phyloP scores from a whole-genome alignment of 345 rosid genomes.

The Heritiera fomes region DNA sequence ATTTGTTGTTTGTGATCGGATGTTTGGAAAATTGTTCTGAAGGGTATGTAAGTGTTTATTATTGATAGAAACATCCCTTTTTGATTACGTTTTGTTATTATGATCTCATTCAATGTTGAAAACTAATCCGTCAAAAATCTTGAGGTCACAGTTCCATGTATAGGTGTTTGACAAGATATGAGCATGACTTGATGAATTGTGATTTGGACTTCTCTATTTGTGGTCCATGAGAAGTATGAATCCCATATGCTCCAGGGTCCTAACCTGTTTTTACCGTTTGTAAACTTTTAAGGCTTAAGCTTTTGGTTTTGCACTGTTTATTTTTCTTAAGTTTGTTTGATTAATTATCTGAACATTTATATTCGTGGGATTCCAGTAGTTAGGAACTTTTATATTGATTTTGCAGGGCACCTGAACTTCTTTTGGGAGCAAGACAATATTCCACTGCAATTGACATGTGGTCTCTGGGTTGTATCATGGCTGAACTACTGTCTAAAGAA shows the following conservation, averaged over 20 bases:
- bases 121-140: neutral
- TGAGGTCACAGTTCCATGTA: neutral
- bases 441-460: constrained; percentile 99
- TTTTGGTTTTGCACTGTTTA: neutral
- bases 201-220: constrained; percentile 46
- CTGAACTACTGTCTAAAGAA: constrained; percentile 82
- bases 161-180: neutral
- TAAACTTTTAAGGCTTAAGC: neutral
- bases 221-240: neutral
- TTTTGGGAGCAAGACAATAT: constrained; percentile 88
- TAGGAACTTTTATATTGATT: constrained; percentile 22
- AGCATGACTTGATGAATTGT: constrained; percentile 73
- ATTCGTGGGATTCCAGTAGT: neutral
- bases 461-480: constrained; percentile 99
- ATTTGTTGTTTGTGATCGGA: neutral
- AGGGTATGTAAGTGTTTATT: neutral
- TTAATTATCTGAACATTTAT: neutral
- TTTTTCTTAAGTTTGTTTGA: neutral
- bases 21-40: neutral
- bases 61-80: neutral
- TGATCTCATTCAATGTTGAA: constrained; percentile 4
- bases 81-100: neutral
- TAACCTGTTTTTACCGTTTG: neutral
- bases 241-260: neutral
- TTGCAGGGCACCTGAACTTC: constrained; percentile 98